Percentiles rank a stretch among this genome's conserved stretches.
phyloP scores from a whole-genome alignment of 2,329 filamentous ascomycete genomes.

The Stenocarpella maydis region DNA sequence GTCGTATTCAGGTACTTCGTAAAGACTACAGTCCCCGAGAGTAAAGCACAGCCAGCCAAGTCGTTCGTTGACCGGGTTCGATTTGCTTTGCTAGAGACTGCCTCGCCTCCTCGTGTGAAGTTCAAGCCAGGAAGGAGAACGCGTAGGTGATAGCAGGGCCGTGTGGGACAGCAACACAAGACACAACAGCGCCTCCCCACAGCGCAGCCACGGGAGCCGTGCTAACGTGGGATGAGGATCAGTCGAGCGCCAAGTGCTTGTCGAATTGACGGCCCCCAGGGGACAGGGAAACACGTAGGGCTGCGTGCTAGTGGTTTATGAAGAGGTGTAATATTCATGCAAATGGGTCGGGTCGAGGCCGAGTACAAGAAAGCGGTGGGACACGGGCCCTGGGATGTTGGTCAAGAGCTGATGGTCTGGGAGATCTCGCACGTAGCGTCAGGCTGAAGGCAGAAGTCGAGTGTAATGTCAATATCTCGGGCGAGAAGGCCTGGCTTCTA shows the following conservation, averaged over 20 bases:
- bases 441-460: neutral
- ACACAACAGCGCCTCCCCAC: constrained; percentile 32
- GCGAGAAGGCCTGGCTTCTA: neutral
- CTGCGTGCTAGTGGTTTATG: neutral
- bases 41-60: constrained; percentile 20
- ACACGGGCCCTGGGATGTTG: neutral
- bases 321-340: neutral
- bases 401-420: neutral
- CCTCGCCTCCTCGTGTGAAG: constrained; percentile 8
- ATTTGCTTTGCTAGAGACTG: constrained; percentile 10
- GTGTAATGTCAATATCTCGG: neutral
- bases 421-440: neutral
- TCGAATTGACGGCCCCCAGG: neutral
- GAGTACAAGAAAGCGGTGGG: neutral
- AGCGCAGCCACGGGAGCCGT: constrained; percentile 26
- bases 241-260: neutral
- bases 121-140: constrained; percentile 7
- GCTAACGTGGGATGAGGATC: constrained; percentile 19
- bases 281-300: neutral
- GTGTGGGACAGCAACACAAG: constrained; percentile 30
- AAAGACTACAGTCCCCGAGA: constrained; percentile 2
- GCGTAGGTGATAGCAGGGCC: constrained; percentile 27
- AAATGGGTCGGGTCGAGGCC: constrained; percentile 7
- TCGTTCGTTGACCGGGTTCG: neutral
- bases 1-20: constrained; percentile 32